These are phyloP conservation scores for Neurospora sp. DNA, from an alignment of 495 filamentous ascomycete species.

Conservation along the genomic window DNA sequence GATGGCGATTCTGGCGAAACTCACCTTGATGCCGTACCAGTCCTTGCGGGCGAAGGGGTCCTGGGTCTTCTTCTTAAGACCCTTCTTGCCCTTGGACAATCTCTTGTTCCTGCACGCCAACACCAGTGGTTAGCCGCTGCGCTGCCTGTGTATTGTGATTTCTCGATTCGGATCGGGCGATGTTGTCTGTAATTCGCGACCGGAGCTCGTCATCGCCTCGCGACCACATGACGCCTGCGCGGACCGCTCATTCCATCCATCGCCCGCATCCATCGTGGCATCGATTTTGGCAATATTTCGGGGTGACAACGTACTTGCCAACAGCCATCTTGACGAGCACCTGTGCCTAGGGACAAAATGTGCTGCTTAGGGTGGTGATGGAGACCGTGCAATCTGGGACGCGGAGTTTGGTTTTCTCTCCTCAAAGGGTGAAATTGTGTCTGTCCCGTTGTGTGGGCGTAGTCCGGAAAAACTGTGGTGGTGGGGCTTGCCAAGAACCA, in stretches of 20 bases:
- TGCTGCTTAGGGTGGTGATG: conserved; percentile 27
- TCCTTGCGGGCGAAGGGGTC: conserved; percentile 98
- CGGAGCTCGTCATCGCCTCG: conserved; percentile 1
- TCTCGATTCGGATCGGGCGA: not conserved
- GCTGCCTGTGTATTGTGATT: conserved; percentile 7
- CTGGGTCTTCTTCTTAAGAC: conserved; percentile 97
- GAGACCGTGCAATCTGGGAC: conserved; percentile 24
- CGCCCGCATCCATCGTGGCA: not conserved
- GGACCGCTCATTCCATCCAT: not conserved
- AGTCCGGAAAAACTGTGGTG: conserved; percentile 22
- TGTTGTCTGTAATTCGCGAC: conserved; percentile 3
- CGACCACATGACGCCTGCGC: not conserved
- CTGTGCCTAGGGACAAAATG: conserved; percentile 18
- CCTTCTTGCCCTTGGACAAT: conserved; percentile 99
- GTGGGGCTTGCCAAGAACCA: conserved; percentile 12
- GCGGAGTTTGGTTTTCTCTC: conserved; percentile 25
- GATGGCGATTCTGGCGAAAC: conserved; percentile 6
- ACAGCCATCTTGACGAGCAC: conserved; percentile 74
- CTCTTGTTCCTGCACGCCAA: conserved; percentile 85
- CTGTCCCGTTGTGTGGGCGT: conserved; percentile 24
- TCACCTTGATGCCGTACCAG: conserved; percentile 95
- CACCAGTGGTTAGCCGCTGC: conserved; percentile 32
- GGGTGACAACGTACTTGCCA: conserved; percentile 61
- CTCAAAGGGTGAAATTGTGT: conserved; percentile 23
- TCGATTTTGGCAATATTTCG: conserved; percentile 7